A percentile compares a stretch with the other conserved stretches of the same genome.
phyloP scores from a whole-genome alignment of 176 grass and related monocot species.

The Triticum turgidum region DNA sequence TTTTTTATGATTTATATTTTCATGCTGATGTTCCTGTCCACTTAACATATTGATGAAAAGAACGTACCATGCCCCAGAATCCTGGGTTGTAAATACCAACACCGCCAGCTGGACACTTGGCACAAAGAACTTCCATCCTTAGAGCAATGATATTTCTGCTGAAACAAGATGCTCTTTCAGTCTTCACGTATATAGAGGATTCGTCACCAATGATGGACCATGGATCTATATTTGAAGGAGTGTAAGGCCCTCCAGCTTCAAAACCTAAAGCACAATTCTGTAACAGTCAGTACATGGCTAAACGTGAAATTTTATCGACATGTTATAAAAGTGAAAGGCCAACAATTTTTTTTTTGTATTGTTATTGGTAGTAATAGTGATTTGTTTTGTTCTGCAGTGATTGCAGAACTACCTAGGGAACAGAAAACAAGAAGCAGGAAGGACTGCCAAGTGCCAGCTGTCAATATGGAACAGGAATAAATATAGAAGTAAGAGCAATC shows the following conservation, averaged over 20 bases:
- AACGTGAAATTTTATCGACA: neutral
- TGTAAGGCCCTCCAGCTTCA: conserved; percentile 76
- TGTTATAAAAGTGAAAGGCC: neutral
- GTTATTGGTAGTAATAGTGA: neutral
- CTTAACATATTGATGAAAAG: neutral
- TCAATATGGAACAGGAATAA: neutral
- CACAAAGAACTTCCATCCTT: conserved; percentile 70
- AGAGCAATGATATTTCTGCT: conserved; percentile 61
- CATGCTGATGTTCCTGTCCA: neutral
- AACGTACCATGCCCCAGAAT: conserved; percentile 87
- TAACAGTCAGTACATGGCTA: neutral
- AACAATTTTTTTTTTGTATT: neutral
- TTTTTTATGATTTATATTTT: neutral
- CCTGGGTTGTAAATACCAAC: conserved; percentile 86
- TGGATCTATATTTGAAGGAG: conserved; percentile 76
- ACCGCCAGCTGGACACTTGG: conserved; percentile 51
- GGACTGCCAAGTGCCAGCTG: neutral
- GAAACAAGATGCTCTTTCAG: conserved; percentile 63
- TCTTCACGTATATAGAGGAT: conserved; percentile 43
- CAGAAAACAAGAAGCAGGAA: neutral
- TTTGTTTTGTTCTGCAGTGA: neutral
- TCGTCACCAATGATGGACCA: conserved; percentile 74
- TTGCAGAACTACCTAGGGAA: neutral
- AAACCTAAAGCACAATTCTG: conserved; percentile 52
- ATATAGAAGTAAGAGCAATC: neutral